These are phyloP conservation scores for Lolium perenne DNA, from an alignment of 176 grass and related monocot genomes.

Conservation along the genomic window DNA sequence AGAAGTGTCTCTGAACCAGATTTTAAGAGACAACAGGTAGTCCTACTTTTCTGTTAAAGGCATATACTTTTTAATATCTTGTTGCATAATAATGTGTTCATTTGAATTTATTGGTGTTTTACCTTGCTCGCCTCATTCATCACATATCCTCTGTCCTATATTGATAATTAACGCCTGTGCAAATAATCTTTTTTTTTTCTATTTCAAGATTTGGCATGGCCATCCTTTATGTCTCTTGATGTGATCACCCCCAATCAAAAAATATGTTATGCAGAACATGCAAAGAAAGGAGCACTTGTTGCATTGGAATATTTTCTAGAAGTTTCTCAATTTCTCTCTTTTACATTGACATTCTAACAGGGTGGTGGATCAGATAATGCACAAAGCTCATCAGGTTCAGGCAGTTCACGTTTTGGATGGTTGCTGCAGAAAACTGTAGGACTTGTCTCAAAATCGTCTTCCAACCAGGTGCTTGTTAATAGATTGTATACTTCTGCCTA, in stretches of 20 bases:
- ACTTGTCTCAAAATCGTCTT: constrained; percentile 77
- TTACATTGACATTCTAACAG: constrained; percentile 50
- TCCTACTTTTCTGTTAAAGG: not conserved
- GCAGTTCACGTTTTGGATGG: constrained; percentile 81
- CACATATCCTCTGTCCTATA: not conserved
- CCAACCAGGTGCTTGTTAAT: constrained; percentile 65
- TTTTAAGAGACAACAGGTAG: constrained; percentile 73
- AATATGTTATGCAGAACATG: not conserved
- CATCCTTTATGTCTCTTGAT: not conserved
- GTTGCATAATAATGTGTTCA: not conserved
- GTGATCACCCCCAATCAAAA: not conserved
- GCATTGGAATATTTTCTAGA: not conserved
- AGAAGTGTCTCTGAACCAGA: constrained; percentile 94
- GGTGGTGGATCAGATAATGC: constrained; percentile 59
- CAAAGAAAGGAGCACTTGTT: not conserved
- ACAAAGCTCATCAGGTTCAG: constrained; percentile 62
- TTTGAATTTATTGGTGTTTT: not conserved
- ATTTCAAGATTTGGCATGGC: not conserved
- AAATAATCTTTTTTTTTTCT: not conserved
- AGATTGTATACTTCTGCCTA: not conserved
- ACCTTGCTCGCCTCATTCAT: not conserved
- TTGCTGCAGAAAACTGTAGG: constrained; percentile 84
- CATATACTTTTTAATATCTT: not conserved
- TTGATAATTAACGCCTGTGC: not conserved
- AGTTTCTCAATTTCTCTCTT: not conserved